Base-by-base conservation (phyloP, 2,329 filamentous ascomycete genomes). In the Trichoderma simmonsii region DNA sequence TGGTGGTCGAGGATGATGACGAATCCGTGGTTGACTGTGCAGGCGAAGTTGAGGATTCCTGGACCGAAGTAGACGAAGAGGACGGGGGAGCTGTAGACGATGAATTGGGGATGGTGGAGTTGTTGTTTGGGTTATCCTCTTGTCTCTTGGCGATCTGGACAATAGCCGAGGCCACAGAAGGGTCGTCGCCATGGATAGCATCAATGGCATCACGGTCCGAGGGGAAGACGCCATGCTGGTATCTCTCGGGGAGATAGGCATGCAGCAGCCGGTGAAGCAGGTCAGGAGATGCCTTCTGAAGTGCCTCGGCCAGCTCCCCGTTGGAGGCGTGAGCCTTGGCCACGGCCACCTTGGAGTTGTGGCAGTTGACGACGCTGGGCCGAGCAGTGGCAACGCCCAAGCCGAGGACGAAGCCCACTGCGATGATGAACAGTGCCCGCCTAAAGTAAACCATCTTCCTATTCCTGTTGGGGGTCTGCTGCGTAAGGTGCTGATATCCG, bases 241-340 rank as follows among this genome's bases (percentile, higher is more conserved):
- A 93, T 77, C 88, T 88, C 62, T 86, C 85, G 60, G 88, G 86
- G 69, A 90, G 84, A 76, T 90, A 86, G 73, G 86, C 83, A 79
- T 92, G 90, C 36, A 94, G 84, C 68, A 92, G 87, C 61, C 87
- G 86, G 79, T 93, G 90, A 69, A 95, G 83, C 56, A 88, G 86
- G 63, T 88, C 84, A 70, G 86, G 86, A 26, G 90, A 88, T 71
- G 91, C 82, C 28, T 84, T 84, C 73, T 86, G 83, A 69, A 91
- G 81, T 3, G 34, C 71, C 51, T 70, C 68, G 1, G 18, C 43
- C 24, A 70, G 48, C n/a, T 72, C 71, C 1, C 36, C 26, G 21
- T 54, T 70, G 28, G 39, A 14, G 70, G 90, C 69, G 56, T 72
- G 62, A 69, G 73, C 64, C 9, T 73, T 70, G 67, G 36, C 68